Base-by-base conservation (phyloP, 345 rosid genomes). In the Fremontodendron californicum region DNA sequence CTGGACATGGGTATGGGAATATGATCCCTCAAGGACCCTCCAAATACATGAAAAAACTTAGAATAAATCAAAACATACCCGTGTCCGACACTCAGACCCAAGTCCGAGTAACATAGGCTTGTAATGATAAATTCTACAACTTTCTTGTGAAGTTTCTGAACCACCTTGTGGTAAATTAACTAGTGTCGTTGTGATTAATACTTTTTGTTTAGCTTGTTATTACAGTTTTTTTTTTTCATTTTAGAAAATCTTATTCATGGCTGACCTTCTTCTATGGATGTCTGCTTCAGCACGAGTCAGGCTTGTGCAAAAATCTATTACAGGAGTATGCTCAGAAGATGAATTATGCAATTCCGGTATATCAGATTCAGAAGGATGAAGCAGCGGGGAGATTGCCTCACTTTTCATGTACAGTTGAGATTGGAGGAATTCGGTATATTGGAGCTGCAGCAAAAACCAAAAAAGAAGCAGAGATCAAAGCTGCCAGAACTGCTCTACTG, bases 291-390 rank as follows among this genome's bases (percentile, higher is more conserved):
- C 92, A 89, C 15, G 97, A 92, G 83, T 90, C 89, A n/a, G 97
- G 97, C 21, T 82, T 93, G 64, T 91, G 98, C 90, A 93, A 96
- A 85, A 93, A 92, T 80, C 86, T 96, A 65, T 93, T 96, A 73
- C 97, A 92, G 80, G 98, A 92, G 84, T 96, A 91, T 78, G 99
- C 98, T 15, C 98, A 93, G 79, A 96, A 92, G 87, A 93, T 88
- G 99, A 93, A 93, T 78, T 92, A 85, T 64, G 95, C 97, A 2
- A 92, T 90, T 78, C 98, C 98, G 6, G 0, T 86, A 33, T 96
- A 96, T 76, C 84, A 77, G 60, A 88, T 91, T 78, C 81, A 78
- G 78, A 89, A 78, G 83, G 84, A 71, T 25, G 95, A 90, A 79
- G 73, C 79, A 27, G 61, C 81, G 0, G 88, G 89, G 61, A 82